Conservation (phyloP, 2,329 filamentous ascomycete species). For the Pleurostoma richardsiae region DNA sequence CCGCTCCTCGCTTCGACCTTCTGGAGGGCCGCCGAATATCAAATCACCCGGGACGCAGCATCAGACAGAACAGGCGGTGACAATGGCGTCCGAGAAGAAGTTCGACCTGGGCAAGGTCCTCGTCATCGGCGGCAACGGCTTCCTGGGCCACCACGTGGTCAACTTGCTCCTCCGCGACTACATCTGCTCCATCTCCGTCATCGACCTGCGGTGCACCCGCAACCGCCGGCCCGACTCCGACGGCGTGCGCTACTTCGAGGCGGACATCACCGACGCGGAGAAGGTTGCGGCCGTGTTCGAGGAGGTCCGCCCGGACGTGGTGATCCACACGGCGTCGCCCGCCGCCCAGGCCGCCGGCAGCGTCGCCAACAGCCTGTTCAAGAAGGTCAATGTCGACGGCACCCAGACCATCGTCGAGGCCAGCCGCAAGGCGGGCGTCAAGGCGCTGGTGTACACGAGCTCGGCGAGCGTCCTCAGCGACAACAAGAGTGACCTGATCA, state of each 20-base stretch:
- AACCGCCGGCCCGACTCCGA: conserved; percentile 57
- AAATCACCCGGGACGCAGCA: too few species aligned
- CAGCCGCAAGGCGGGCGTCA: conserved; percentile 64
- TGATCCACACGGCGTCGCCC: conserved; percentile 87
- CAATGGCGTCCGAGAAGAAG: conserved; percentile 27
- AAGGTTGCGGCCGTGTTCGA: conserved; percentile 60
- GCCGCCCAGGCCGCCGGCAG: conserved; percentile 46
- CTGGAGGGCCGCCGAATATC: too few species aligned
- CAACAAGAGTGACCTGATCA: conserved; percentile 70
- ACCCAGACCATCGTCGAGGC: conserved; percentile 74
- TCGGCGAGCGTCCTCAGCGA: conserved; percentile 85
- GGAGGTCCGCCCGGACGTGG: conserved; percentile 68
- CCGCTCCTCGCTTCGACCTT: too few species aligned
- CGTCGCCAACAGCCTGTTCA: conserved; percentile 58
- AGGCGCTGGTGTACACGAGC: conserved; percentile 85
- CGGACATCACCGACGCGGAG: conserved; percentile 67
- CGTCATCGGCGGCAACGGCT: conserved; percentile 79
- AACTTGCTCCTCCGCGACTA: conserved; percentile 63
- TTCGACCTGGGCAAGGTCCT: conserved; percentile 62
- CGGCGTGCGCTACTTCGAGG: conserved; percentile 64
- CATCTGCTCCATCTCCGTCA: conserved; percentile 56
- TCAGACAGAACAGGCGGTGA: too few species aligned
- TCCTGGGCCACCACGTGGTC: conserved; percentile 79
- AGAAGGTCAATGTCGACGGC: conserved; percentile 83
- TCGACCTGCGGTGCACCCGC: conserved; percentile 66